Evolutionary conservation across 345 rosid genomes (phyloP), one percentile per base, ranked within the genome.

Genomic region (Boechera stricta): DNA sequence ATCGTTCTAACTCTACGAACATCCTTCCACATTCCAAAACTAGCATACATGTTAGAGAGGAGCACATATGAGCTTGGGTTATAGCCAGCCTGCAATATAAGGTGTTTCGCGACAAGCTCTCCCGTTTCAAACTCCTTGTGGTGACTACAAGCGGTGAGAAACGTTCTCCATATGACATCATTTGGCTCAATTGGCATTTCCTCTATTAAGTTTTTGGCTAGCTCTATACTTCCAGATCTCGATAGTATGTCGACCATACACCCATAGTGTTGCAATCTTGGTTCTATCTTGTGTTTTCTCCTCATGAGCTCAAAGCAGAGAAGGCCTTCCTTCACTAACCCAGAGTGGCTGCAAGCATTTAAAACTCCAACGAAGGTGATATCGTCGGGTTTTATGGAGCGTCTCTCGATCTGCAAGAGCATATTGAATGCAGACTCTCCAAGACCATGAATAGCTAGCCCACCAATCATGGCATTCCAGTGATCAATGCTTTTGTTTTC

Each of bases 281-380:
- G 90, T 68, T 64, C 79, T 54, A 87, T 72, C 12, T 76, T 77
- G 74, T 86, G 87, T 36, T 77, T 70, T 49, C 69, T 60, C 63
- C 82, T 82, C 93, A 87, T 88, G 71, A 85, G 83, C 56, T 84
- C 83, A 47, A 88, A 87, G 48, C 84, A 80, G 35, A 82, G 69
- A 53, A 82, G 81, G 12, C 92, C 90, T 80, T 88, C 87, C 51
- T 79, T 74, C 49, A 88, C 84, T 51, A 86, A 62, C 5, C 93
- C 93, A 53, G 87, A 87, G 71, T 88, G 92, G 63, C 87, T 85
- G 49, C 92, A 88, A 9, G 89, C 92, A 38, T 84, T 86, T 71
- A 88, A 67, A 31, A 86, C 82, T 10, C 87, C 89, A 35, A 86
- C 71, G 7, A 80, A 88, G 7, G 92, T 86, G 65, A 86, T 79